Evolutionary conservation across 2,329 filamentous ascomycete species (phyloP), one percentile per base, ranked within the genome.

Genomic region (Arachnomyces sp.): DNA sequence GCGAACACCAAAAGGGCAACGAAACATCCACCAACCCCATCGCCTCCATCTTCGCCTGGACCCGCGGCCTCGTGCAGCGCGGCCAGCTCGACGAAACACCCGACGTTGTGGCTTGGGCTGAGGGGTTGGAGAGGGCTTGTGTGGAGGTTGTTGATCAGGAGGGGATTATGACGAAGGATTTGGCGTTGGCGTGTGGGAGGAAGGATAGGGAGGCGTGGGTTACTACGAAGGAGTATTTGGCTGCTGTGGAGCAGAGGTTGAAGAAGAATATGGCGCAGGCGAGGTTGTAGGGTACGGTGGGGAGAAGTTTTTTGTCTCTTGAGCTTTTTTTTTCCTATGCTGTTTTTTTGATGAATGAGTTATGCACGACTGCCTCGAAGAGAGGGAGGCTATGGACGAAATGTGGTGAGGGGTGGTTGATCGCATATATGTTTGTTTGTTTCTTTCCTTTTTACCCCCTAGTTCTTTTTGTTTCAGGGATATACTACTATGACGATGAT

Each of bases 21-120:
- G 87, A 94, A 70, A 98, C 92, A 42, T 94, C 88, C 33, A 98
- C 92, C 53, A 96, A 98, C 80, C 92, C 92, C 46, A 96, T 96
- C 57, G 92, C 92, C 48, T 94, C 87, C 63, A 96, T 98, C 72
- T 98, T 96, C 66, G 92, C 92, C 58, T 98, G 92, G 92, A 96
- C 92, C 45, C 84, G 92, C 44, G 92, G 92, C 57, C 79, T 98
- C 35, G 71, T 86, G 54, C 92, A 95, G 76, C 85, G 92, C 56
- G 92, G 92, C 55, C 83, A 86, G 71, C 79, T 98, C 51, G 92
- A 98, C 67, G 72, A 79, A 39, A 95, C 88, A n/a, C 89, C 89
- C 20, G 89, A 95, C 51, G 74, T 98, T 18, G 79, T 94, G 44
- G 77, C 84, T 37, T 98, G 94, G 58, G 92, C 90, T 43, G 85